phyloP scores from a whole-genome alignment of 306 rosid species.

The Lotus japonicus region DNA sequence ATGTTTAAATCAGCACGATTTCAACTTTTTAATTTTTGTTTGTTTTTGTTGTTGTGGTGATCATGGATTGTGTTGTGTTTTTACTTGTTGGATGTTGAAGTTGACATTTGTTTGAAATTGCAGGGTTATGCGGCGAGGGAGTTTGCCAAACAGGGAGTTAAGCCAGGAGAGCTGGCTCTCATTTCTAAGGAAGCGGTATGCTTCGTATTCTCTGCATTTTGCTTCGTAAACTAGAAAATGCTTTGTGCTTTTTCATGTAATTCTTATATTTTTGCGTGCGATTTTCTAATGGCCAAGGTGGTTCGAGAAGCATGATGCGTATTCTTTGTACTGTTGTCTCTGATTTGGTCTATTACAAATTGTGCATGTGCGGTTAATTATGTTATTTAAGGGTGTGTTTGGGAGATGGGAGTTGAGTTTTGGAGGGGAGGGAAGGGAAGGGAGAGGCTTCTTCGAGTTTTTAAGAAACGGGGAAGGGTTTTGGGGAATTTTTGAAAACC shows the following conservation, averaged over 20 bases:
- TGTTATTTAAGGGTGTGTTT: too few relatives aligned
- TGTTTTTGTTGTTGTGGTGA: not conserved
- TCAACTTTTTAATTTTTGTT: not conserved
- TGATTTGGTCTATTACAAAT: too few relatives aligned
- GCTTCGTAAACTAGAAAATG: not conserved
- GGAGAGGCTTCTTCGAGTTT: too few relatives aligned
- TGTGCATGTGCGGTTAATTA: too few relatives aligned
- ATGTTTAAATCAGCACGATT: too few relatives aligned
- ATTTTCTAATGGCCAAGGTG: not conserved
- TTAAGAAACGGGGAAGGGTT: too few relatives aligned
- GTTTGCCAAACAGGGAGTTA: constrained; percentile 74
- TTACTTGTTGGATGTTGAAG: not conserved
- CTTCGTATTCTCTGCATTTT: not conserved
- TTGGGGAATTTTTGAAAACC: too few relatives aligned
- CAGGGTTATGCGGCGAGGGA: constrained; percentile 98
- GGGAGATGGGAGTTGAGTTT: too few relatives aligned
- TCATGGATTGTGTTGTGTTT: not conserved
- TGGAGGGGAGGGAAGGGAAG: too few relatives aligned
- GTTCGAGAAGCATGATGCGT: not conserved
- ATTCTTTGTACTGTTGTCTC: not conserved
- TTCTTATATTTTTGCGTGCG: not conserved
- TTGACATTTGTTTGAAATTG: not conserved
- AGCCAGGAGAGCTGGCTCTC: constrained; percentile 84
- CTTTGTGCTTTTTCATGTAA: not conserved
- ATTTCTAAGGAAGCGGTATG: constrained; percentile 90